A percentile compares a stretch with the other conserved stretches of the same genome.
These are phyloP conservation scores for Candida ficus DNA, from an alignment of 805 yeast genomes.

Conservation along the genomic window DNA sequence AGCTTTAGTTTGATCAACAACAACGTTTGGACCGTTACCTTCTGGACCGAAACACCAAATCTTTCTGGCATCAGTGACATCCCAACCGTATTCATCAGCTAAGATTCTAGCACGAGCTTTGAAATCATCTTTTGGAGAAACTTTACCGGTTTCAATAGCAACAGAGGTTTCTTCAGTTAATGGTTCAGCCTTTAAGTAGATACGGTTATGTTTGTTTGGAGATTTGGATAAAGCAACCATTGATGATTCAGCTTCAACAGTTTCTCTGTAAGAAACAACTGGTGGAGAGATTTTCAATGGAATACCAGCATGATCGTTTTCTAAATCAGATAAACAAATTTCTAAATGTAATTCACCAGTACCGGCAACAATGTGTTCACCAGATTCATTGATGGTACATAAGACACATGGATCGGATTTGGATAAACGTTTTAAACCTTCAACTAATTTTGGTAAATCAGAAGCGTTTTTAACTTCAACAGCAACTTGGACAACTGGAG, in stretches of 20 bases:
- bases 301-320: constrained; percentile 99
- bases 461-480: constrained; percentile 99
- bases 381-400: constrained; percentile 81
- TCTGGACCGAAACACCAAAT: constrained; percentile 99
- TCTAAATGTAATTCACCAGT: constrained; percentile 99
- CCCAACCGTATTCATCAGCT: constrained; percentile 99
- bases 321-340: constrained; percentile 93
- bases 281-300: constrained; percentile 98
- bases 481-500: constrained; percentile 99
- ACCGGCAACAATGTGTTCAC: constrained; percentile 99
- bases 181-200: constrained; percentile 96
- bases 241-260: constrained; percentile 89
- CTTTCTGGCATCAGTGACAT: constrained; percentile 99
- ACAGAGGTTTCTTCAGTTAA: constrained; percentile 85
- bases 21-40: constrained; percentile 97
- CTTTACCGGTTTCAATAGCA: constrained; percentile 91
- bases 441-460: constrained; percentile 98
- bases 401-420: constrained; percentile 99
- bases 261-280: constrained; percentile 98
- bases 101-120: constrained; percentile 97
- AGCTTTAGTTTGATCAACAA: constrained; percentile 99
- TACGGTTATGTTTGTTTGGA: constrained; percentile 99
- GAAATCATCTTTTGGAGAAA: constrained; percentile 95
- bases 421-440: constrained; percentile 99
- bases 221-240: constrained; percentile 97